phyloP scores from a whole-genome alignment of 2,329 filamentous ascomycete genomes.

The Pseudogymnoascus sp. region DNA sequence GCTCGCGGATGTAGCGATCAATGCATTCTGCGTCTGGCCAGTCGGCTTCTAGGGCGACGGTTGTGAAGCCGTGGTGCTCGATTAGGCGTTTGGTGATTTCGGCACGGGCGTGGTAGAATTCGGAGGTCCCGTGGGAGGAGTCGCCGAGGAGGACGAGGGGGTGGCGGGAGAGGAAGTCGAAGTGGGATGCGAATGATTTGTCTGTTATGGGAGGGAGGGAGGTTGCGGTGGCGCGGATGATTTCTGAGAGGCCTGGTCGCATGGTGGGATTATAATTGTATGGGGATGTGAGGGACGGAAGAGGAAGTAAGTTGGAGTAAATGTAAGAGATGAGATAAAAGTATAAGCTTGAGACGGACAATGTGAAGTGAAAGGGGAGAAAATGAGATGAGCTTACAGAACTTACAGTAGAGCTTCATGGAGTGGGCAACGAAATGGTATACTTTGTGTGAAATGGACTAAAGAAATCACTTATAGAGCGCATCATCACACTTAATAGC shows the following conservation, averaged over 20 bases:
- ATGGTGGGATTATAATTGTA: not conserved
- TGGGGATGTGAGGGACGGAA: not conserved
- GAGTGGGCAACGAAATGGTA: not conserved
- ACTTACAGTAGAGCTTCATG: not conserved
- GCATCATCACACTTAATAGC: not conserved
- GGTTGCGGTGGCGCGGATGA: constrained; percentile 30
- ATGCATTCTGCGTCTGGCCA: constrained; percentile 46
- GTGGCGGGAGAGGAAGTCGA: constrained; percentile 10
- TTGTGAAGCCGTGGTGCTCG: constrained; percentile 41
- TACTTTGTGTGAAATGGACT: not conserved
- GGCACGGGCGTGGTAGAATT: constrained; percentile 45
- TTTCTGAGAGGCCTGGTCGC: constrained; percentile 22
- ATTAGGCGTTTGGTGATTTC: constrained; percentile 44
- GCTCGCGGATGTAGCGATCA: constrained; percentile 42
- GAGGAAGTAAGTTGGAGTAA: not conserved
- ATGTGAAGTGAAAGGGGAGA: not conserved
- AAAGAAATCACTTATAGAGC: not conserved
- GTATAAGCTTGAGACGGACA: not conserved
- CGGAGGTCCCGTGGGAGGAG: constrained; percentile 45
- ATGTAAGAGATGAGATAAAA: not conserved
- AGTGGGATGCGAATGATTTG: constrained; percentile 13
- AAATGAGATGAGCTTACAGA: not conserved
- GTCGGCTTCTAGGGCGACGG: constrained; percentile 44
- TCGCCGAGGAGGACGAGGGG: constrained; percentile 37
- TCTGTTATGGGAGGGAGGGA: constrained; percentile 31